Evolutionary conservation across 495 filamentous ascomycete species (phyloP).

Genomic region (Tuber melanosporum): DNA sequence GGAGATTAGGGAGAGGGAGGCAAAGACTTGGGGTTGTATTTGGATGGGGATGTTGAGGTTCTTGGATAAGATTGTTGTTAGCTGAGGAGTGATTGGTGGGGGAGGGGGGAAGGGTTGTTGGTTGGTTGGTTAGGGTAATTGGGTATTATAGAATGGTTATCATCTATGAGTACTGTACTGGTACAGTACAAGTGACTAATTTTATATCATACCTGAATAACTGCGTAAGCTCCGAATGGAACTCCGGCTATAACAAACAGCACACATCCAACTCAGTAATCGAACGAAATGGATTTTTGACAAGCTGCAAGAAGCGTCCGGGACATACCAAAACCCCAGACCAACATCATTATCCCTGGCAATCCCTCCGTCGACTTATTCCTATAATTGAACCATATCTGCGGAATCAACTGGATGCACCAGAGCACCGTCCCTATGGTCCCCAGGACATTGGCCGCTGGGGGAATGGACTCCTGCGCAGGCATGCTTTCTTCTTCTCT

Average conservation of each 20-base stretch:
- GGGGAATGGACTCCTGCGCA: conserved; percentile 43
- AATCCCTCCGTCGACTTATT: conserved; percentile 67
- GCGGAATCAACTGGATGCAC: conserved; percentile 52
- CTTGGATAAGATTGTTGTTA: conserved; percentile 42
- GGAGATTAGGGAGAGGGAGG: conserved; percentile 56
- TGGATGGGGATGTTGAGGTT: conserved; percentile 70
- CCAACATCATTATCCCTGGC: conserved; percentile 65
- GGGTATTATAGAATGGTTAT: neutral
- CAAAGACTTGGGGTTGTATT: conserved; percentile 67
- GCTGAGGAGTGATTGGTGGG: neutral
- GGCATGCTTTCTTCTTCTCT: conserved; percentile 3
- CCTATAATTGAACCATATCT: conserved; percentile 67
- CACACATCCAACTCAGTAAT: conserved; percentile 1
- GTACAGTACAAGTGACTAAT: neutral
- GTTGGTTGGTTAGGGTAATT: neutral
- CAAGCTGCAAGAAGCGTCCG: neutral
- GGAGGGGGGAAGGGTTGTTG: neutral
- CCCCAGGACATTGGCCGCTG: conserved; percentile 51
- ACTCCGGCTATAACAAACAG: conserved; percentile 44
- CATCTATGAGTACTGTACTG: too few species aligned
- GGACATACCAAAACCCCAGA: conserved; percentile 61
- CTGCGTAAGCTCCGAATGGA: conserved; percentile 47
- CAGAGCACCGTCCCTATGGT: conserved; percentile 54
- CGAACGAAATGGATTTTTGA: neutral
- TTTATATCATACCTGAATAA: conserved; percentile 17